Base-by-base conservation (phyloP, 306 rosid genomes). In the Luffa aegyptiaca region DNA sequence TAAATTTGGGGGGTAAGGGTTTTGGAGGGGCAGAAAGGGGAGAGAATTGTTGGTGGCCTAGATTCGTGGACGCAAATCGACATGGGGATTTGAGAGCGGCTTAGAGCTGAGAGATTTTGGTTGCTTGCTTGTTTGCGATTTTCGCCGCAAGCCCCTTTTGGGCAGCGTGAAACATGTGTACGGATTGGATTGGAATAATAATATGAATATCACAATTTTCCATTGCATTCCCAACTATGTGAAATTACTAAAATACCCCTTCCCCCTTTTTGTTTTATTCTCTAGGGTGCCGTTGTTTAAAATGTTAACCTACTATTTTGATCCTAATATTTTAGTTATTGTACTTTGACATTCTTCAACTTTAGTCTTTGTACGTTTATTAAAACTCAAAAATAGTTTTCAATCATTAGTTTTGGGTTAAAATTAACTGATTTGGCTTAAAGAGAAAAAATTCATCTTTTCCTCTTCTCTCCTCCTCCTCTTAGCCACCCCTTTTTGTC, bases 61-160 rank as follows among this genome's bases (percentile, higher is more conserved):
- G 86, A 90, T 84, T 88, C 86, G 84, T 84, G 88, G 90, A 82
- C 84, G 75, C 81, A 84, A 64, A 88, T 88, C 93, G 81, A 81
- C 89, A 83, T 86, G 41, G 90, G 93, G 88, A 88, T 90, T 85
- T 80, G 93, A 82, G 74, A 83, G 88, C 14, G 31, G 17, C 83
- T 80, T 91, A 82, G 74, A 83, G 88, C 14, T 10, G 17, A 61
- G 44, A 63, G 70, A 35, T 18, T 17, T 56, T 51, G 66, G 12
- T 26, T 57, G 63, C 33, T 18, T 8, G 33, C 26, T 16, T 16
- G 13, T 4, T 66, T 69, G 3, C 53, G 1, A 68, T 68, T 68
- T 68, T 39, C 31, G 75, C 75, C 75, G 51, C 75, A 66, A 66
- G 41, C 8, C 21, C 74, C 11, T 33, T 68, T 59, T 59, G 14